These are phyloP conservation scores for Bryoerythrophyllum caledonicum DNA, from an alignment of 225 moss, liverwort and hornwort species.

Conservation along the genomic window DNA sequence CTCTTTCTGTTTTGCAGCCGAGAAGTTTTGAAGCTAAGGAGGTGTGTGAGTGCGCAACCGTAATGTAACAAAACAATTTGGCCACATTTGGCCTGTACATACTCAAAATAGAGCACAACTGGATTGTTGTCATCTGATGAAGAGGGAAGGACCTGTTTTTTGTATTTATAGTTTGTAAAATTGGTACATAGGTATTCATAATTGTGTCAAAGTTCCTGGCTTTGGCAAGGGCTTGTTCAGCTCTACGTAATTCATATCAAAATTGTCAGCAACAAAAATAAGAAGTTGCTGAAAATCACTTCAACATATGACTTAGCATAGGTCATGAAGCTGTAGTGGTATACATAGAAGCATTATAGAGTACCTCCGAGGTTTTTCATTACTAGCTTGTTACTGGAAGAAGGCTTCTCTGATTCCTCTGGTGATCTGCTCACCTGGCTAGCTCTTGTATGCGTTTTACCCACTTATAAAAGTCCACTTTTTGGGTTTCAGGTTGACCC, in stretches of 20 bases:
- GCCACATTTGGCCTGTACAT: slow-evolving; percentile 33
- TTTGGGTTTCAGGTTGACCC: slow-evolving; percentile 1
- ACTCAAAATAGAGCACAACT: slow-evolving; percentile 7
- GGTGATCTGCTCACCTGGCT: slow-evolving; percentile 27
- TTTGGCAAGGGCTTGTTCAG: slow-evolving; percentile 23
- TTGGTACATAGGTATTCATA: not conserved
- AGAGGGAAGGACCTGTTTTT: not conserved
- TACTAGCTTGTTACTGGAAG: not conserved
- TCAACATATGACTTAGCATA: not conserved
- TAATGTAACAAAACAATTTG: slow-evolving; percentile 15
- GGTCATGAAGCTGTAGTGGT: not conserved
- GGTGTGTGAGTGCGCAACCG: slow-evolving; percentile 37
- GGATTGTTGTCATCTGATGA: not conserved
- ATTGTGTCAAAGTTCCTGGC: slow-evolving; percentile 23
- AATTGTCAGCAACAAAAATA: not conserved
- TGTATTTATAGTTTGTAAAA: slow-evolving; percentile 22
- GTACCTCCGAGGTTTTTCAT: not conserved
- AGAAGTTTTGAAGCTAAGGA: slow-evolving; percentile 39
- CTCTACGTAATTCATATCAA: not conserved
- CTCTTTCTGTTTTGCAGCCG: slow-evolving; percentile 25
- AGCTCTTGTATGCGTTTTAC: slow-evolving; percentile 5
- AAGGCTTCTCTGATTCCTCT: not conserved
- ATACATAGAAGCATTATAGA: not conserved
- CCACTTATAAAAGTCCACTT: not conserved
- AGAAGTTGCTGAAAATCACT: not conserved